phyloP scores from a whole-genome alignment of 371 early-diverging fungal species.

The Lichtheimia ornata region DNA sequence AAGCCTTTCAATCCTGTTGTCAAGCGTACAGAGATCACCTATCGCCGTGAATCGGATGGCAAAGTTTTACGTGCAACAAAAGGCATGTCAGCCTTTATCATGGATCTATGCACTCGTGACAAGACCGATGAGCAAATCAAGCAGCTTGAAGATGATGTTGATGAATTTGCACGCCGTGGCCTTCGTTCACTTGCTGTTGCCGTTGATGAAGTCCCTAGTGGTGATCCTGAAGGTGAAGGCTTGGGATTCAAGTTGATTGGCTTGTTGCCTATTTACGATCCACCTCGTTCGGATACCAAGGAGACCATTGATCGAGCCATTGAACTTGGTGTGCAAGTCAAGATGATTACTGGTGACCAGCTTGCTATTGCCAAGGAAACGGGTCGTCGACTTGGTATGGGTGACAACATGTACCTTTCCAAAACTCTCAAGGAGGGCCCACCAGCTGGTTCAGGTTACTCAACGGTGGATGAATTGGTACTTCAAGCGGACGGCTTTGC shows the following conservation, averaged over 20 bases:
- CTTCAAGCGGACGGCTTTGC: slow-evolving; percentile 88
- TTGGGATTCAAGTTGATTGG: slow-evolving; percentile 61
- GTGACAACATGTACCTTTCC: slow-evolving; percentile 74
- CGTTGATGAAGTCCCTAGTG: slow-evolving; percentile 63
- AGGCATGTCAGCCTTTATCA: slow-evolving; percentile 77
- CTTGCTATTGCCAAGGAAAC: slow-evolving; percentile 91
- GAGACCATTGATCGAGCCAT: slow-evolving; percentile 86
- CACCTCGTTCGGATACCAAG: slow-evolving; percentile 83
- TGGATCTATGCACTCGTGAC: slow-evolving; percentile 71
- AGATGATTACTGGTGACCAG: slow-evolving; percentile 97
- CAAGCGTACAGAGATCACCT: slow-evolving; percentile 87
- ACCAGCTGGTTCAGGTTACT: slow-evolving; percentile 71
- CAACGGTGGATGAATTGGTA: slow-evolving; percentile 78
- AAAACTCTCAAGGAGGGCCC: slow-evolving; percentile 77
- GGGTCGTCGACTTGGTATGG: slow-evolving; percentile 77
- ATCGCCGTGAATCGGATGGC: slow-evolving; percentile 63
- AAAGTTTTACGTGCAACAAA: slow-evolving; percentile 69
- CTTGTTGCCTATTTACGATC: slow-evolving; percentile 86
- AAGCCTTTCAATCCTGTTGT: slow-evolving; percentile 89
- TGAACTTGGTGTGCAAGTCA: slow-evolving; percentile 86
- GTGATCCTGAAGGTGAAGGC: slow-evolving; percentile 50
- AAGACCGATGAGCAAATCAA: slow-evolving; percentile 65
- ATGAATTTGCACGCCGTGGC: slow-evolving; percentile 80
- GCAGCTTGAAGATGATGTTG: slow-evolving; percentile 67
- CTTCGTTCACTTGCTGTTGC: slow-evolving; percentile 86